phyloP scores from a whole-genome alignment of 2,329 filamentous ascomycete genomes.

The Blastomyces percursus region DNA sequence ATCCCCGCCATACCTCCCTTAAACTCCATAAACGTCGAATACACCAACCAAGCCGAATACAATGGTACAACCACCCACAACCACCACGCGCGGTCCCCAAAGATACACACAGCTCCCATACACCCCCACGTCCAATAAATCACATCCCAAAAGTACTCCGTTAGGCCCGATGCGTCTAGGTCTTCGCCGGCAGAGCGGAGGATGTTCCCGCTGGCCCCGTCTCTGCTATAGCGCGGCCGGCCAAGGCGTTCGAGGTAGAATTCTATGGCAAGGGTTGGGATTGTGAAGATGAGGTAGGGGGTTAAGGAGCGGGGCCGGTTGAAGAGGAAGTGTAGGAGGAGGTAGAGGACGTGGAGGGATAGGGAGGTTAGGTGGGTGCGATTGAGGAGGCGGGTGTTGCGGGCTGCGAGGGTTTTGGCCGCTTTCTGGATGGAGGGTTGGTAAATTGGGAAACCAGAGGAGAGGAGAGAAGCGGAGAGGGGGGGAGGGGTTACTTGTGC shows the following conservation, averaged over 20 bases:
- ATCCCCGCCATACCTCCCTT: constrained; percentile 21
- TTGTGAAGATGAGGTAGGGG: constrained; percentile 60
- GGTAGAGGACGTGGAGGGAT: constrained; percentile 60
- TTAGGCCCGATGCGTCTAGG: constrained; percentile 73
- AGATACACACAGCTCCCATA: constrained; percentile 57
- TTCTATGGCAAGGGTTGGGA: constrained; percentile 67
- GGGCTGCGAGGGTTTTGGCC: constrained; percentile 55
- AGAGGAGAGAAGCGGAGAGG: no score
- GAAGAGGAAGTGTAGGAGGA: constrained; percentile 56
- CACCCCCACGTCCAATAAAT: constrained; percentile 88
- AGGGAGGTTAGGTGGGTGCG: constrained; percentile 71
- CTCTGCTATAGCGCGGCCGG: constrained; percentile 58
- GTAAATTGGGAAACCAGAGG: not conserved
- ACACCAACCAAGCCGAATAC: constrained; percentile 39
- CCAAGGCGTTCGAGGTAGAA: constrained; percentile 76
- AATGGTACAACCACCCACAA: constrained; percentile 43
- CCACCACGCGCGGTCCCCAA: constrained; percentile 73
- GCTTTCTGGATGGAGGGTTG: constrained; percentile 33
- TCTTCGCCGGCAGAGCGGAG: constrained; percentile 75
- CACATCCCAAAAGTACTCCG: constrained; percentile 97
- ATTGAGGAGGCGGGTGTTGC: constrained; percentile 66
- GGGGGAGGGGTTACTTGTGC: not conserved
- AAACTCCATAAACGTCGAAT: constrained; percentile 38
- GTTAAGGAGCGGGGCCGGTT: constrained; percentile 52
- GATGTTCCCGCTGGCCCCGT: constrained; percentile 24